These are phyloP conservation scores for Gossypium davidsonii DNA, from an alignment of 441 rosid species.

Conservation along the genomic window DNA sequence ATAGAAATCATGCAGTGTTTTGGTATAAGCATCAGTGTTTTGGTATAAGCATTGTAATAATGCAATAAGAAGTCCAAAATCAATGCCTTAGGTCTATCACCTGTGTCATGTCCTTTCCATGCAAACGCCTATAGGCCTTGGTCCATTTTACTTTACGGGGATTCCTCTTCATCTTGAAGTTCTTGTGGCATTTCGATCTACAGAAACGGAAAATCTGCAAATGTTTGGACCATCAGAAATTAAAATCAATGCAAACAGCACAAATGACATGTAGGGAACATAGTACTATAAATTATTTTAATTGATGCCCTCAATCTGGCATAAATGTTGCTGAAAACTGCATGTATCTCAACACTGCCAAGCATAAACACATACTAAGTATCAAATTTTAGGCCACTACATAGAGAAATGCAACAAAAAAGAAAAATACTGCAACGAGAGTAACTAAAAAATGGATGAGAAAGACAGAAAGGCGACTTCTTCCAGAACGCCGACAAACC, in stretches of 20 bases:
- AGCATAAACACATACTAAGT: not conserved
- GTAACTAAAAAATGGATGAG: not conserved
- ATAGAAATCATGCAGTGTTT: not conserved
- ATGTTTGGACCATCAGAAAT: slow-evolving; percentile 3
- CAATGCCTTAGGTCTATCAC: slow-evolving; percentile 21
- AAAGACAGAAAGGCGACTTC: not conserved
- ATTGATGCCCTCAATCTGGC: not conserved
- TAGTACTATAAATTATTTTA: not conserved
- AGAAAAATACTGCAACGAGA: not conserved
- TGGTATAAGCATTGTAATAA: not conserved
- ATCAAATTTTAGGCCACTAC: not conserved
- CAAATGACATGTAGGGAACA: not conserved
- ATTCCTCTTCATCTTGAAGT: slow-evolving; percentile 96
- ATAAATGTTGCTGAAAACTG: not conserved
- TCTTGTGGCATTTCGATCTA: slow-evolving; percentile 91
- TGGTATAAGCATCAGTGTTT: not conserved
- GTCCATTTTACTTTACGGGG: slow-evolving; percentile 95
- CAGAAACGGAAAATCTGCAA: slow-evolving; percentile 81
- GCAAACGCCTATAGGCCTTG: slow-evolving; percentile 76
- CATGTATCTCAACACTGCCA: not conserved
- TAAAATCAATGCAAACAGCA: not conserved
- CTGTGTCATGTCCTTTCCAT: slow-evolving; percentile 94
- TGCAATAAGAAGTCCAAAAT: not conserved
- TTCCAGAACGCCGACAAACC: not conserved
- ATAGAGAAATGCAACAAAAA: not conserved